phyloP scores from a whole-genome alignment of 202 grass and related monocot genomes.

The Hordeum pubiflorum region DNA sequence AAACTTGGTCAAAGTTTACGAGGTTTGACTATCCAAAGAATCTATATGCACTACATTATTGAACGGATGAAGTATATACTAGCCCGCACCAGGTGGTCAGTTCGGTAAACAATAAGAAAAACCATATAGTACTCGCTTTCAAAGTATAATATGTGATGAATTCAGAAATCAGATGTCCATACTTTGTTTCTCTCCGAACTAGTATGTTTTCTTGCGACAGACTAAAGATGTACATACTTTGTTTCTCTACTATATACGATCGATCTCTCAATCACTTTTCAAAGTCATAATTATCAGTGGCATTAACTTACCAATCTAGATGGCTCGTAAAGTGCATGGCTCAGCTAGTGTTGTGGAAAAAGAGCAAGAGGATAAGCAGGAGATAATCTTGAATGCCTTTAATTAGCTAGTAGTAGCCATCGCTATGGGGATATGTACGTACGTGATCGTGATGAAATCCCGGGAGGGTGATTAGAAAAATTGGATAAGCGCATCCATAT shows the following conservation, averaged over 20 bases:
- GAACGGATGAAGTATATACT: too few relatives aligned
- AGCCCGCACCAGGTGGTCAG: too few relatives aligned
- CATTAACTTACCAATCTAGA: neutral
- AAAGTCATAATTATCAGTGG: neutral
- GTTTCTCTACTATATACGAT: neutral
- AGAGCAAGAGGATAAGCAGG: neutral
- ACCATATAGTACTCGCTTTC: neutral
- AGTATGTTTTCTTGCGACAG: neutral
- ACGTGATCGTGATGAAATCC: neutral
- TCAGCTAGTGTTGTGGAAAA: neutral
- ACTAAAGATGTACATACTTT: neutral
- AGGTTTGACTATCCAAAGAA: too few relatives aligned
- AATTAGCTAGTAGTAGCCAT: neutral
- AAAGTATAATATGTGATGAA: neutral
- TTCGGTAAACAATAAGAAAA: too few relatives aligned
- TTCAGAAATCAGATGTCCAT: neutral
- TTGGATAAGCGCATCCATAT: conserved; percentile 19
- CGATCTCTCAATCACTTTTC: neutral
- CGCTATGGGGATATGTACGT: neutral
- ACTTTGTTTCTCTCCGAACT: neutral
- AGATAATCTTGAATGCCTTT: neutral
- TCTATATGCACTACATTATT: too few relatives aligned
- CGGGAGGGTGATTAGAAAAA: neutral
- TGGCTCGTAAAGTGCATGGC: neutral
- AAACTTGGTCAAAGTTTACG: too few relatives aligned